Evolutionary conservation across 2,329 filamentous ascomycete genomes (phyloP).

Genomic region (Pseudocercospora fijiensis): DNA sequence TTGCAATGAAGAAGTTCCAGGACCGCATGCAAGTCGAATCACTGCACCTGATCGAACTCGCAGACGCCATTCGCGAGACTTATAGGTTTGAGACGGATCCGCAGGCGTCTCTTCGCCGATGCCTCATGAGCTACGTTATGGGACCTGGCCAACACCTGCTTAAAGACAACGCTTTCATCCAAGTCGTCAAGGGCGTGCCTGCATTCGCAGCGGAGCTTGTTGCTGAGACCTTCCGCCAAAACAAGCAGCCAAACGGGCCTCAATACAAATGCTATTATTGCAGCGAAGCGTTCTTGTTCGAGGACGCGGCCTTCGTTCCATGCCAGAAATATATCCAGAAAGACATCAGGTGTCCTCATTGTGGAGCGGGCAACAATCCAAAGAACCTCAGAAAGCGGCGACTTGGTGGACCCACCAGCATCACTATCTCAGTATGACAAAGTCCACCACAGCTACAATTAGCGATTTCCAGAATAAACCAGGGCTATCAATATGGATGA

Average conservation of each 20-base stretch:
- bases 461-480: no score
- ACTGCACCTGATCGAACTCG: background rate
- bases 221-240: background rate
- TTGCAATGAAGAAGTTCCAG: background rate
- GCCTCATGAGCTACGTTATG: background rate
- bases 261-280: no score
- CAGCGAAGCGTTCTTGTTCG: no score
- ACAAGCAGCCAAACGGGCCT: no score
- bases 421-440: no score
- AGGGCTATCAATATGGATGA: slow-evolving; percentile 34
- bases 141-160: background rate
- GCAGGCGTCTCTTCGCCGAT: background rate
- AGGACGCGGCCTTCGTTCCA: no score
- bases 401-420: no score
- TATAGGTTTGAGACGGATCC: background rate
- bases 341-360: no score
- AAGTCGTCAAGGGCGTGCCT: background rate
- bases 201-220: background rate
- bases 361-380: no score
- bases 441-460: no score
- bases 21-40: background rate
- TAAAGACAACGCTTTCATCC: background rate
- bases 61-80: background rate
- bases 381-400: no score
- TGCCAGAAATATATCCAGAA: no score